Conservation (phyloP, 2,329 filamentous ascomycete genomes). For the Pestalotiopsis sp. region DNA sequence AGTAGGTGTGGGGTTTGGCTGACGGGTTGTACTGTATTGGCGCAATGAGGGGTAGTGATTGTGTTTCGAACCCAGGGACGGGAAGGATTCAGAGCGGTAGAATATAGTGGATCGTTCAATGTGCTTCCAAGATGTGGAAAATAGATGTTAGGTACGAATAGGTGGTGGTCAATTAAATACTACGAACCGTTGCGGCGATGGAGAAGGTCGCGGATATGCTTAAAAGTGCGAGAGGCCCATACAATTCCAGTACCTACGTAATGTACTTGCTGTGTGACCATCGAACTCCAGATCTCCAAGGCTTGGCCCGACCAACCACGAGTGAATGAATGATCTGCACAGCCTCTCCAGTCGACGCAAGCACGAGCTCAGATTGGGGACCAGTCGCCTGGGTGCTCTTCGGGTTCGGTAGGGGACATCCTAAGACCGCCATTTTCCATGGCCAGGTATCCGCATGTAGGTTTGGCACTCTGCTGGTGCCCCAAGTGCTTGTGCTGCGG, state of each 20-base stretch:
- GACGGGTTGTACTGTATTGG: not conserved
- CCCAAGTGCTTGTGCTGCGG: not conserved
- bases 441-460: not conserved
- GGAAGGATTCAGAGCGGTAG: not conserved
- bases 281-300: not conserved
- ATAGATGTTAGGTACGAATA: too few species aligned
- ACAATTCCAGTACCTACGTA: not conserved
- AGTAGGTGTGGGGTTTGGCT: not conserved
- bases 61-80: constrained; percentile 9
- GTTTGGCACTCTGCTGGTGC: too few species aligned
- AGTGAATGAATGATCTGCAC: constrained; percentile 11
- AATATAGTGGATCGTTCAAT: not conserved
- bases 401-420: not conserved
- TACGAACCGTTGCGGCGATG: not conserved
- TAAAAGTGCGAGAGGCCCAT: not conserved
- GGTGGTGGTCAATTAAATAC: too few species aligned
- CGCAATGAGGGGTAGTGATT: constrained; percentile 10
- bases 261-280: not conserved
- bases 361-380: constrained; percentile 1
- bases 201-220: constrained; percentile 8
- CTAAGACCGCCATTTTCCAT: constrained; percentile 6
- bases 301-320: not conserved
- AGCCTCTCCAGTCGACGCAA: constrained; percentile 11
- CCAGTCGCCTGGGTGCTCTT: not conserved
- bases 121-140: not conserved